Evolutionary conservation across 2,329 filamentous ascomycete genomes (phyloP), one percentile per base, ranked within the genome.

Genomic region (Alternaria sp.): DNA sequence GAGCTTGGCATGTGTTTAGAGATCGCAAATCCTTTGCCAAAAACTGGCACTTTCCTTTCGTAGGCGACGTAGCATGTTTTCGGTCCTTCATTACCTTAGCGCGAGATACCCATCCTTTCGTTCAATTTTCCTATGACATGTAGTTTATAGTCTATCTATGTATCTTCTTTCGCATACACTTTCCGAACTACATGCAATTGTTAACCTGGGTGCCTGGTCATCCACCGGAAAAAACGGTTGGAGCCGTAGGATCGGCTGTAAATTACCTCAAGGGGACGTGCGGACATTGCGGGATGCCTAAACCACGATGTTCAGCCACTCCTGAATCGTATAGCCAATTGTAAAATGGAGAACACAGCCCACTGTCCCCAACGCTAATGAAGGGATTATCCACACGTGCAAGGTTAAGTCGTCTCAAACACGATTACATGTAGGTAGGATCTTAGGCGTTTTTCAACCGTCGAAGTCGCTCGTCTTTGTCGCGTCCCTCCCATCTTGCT

Each of bases 21-120:
- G 20, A 26, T 24, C 14, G 20, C 22, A 38, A 30, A 36, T 24
- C 34, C 22, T 11, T 24, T 9, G 32, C 46, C 12, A 32, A 24
- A 38, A 18, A 36, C 14, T 24, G 7, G 22, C 12, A 26, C 14
- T 38, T 36, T 49, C 16, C 30, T 49, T 36, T 38, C 24, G 20
- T 36, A 34, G 8, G 32, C 20, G 30, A 14, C 14, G 30, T 24
- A 24, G 18, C 26, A 28, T 44, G 20, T 16, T 54, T 54, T 39
- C 34, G 0, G 30, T 26, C 46, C 4, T 26, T 38, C 20, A 3
- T 49, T 49, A 26, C 30, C n/a, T 12, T 36, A 24, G 41, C 43
- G 30, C 32, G 32, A 54, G 42, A 54, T 54, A 54, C 52, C 52
- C 52, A 36, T 47, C 22, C 52, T 22, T 47, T 54, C 42, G 28